Evolutionary conservation across 2,329 filamentous ascomycete genomes (phyloP).

Genomic region (Trichoderma sp.): DNA sequence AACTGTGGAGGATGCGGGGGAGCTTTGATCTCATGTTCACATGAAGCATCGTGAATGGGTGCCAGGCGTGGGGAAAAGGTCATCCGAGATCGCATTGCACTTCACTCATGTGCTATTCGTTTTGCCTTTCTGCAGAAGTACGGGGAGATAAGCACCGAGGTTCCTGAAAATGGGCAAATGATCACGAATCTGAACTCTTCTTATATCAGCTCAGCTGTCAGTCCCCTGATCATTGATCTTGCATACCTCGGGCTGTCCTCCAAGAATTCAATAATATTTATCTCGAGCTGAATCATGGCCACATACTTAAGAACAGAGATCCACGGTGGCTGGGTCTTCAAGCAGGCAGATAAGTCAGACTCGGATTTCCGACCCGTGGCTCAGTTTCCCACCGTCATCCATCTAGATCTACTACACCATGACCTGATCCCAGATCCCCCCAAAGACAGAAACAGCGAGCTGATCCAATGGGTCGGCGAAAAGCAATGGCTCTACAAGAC

Average conservation of each 20-base stretch:
- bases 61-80: neutral
- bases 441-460: slow-evolving; percentile 1
- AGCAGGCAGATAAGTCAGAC: slow-evolving; percentile 9
- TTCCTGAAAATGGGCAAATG: neutral
- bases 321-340: neutral
- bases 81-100: neutral
- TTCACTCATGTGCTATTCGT: neutral
- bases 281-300: neutral
- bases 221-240: neutral
- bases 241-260: neutral
- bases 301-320: neutral
- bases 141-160: neutral
- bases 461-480: slow-evolving; percentile 12
- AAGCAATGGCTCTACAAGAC: slow-evolving; percentile 11
- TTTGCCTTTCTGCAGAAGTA: neutral
- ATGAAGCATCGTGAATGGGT: neutral
- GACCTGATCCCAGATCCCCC: slow-evolving; percentile 1
- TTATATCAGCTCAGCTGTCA: neutral
- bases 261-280: neutral
- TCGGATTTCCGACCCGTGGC: neutral
- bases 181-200: neutral
- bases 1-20: neutral
- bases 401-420: slow-evolving; percentile 1
- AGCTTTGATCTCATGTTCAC: neutral
- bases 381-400: slow-evolving; percentile 8